Percentiles rank a stretch among this genome's conserved stretches.
Evolutionary conservation across 306 rosid genomes (phyloP).

Genomic region (Coriaria nepalensis): DNA sequence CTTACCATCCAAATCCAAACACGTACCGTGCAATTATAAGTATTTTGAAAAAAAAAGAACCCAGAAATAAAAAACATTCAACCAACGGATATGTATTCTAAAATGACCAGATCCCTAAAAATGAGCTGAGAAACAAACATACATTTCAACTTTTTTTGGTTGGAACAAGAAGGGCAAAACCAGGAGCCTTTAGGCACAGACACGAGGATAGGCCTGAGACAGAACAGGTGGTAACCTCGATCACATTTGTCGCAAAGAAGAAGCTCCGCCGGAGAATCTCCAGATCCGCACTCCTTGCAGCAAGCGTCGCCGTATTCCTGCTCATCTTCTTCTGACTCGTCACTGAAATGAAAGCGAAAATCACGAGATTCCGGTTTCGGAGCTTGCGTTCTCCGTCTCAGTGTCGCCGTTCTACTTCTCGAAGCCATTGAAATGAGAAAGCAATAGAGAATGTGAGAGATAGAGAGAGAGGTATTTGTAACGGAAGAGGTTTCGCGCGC

Average conservation of each 20-base stretch:
- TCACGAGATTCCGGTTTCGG: slow-evolving; percentile 22
- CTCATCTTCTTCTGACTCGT: not conserved
- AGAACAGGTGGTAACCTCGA: slow-evolving; percentile 59
- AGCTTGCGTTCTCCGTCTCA: slow-evolving; percentile 46
- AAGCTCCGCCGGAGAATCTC: slow-evolving; percentile 40
- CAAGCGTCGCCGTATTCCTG: slow-evolving; percentile 12
- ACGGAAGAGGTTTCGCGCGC: slow-evolving; percentile 18
- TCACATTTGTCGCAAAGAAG: slow-evolving; percentile 79
- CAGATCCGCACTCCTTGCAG: slow-evolving; percentile 51
- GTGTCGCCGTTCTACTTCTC: not conserved
- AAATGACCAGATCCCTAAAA: not conserved
- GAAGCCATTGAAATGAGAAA: no score
- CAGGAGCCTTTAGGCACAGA: slow-evolving; percentile 64
- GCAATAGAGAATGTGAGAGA: no score
- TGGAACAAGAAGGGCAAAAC: slow-evolving; percentile 61
- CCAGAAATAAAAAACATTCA: not conserved
- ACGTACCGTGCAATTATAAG: not conserved
- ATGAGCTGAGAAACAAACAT: not conserved
- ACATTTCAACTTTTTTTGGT: slow-evolving; percentile 35
- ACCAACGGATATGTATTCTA: not conserved
- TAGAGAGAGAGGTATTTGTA: no score
- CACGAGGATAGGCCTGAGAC: slow-evolving; percentile 55
- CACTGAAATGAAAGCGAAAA: not conserved
- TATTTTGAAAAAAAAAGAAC: no score
- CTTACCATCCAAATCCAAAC: no score